Conservation (phyloP, 129 eudicot genomes). For the Smallanthus sonchifolius region DNA sequence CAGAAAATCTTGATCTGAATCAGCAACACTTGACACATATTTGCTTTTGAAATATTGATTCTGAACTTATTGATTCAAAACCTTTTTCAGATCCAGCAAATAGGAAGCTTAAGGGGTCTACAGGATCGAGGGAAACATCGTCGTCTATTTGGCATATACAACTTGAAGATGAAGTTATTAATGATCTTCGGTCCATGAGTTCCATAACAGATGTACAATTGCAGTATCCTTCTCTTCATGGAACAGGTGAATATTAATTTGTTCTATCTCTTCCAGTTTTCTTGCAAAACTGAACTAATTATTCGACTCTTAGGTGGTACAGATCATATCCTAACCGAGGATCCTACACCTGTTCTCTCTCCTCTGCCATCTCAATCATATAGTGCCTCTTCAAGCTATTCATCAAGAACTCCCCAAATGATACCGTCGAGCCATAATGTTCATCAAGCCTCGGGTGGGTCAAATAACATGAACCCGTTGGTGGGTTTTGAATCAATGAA, state of each 20-base stretch:
- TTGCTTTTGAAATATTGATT: background rate
- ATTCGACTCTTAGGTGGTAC: conserved; percentile 14
- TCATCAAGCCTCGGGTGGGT: background rate
- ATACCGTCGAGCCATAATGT: background rate
- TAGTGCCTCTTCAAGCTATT: conserved; percentile 29
- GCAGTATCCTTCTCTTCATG: conserved; percentile 30
- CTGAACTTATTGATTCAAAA: background rate
- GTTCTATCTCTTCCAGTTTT: background rate
- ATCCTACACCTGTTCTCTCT: conserved; percentile 50
- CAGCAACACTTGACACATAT: too few relatives aligned
- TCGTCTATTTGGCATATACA: conserved; percentile 38
- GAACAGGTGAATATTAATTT: conserved; percentile 11
- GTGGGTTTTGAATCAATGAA: background rate
- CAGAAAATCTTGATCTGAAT: too few relatives aligned
- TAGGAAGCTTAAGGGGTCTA: conserved; percentile 12
- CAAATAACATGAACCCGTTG: background rate
- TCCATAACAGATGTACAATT: conserved; percentile 27
- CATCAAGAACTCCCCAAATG: background rate
- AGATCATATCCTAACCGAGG: conserved; percentile 27
- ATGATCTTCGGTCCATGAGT: conserved; percentile 25
- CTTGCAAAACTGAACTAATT: background rate
- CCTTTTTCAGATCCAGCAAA: conserved; percentile 34
- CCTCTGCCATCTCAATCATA: conserved; percentile 56
- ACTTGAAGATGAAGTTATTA: conserved; percentile 30
- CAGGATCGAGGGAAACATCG: conserved; percentile 19